Evolutionary conservation across 768 basidiomycete genomes (phyloP).

Genomic region (Xerocomus potaroensis): DNA sequence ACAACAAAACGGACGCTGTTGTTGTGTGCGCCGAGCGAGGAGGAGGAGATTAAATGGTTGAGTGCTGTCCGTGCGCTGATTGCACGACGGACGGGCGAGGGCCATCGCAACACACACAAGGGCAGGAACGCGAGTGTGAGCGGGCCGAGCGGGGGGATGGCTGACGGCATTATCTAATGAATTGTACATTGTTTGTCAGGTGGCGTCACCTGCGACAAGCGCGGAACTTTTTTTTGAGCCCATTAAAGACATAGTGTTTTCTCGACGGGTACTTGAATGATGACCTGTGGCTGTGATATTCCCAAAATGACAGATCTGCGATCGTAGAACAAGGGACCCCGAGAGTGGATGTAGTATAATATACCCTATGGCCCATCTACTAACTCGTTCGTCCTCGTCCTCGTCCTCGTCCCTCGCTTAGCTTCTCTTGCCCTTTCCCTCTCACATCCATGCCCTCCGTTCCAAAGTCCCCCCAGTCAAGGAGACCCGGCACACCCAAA

Average conservation of each 20-base stretch:
- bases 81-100: constrained; percentile 57
- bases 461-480: constrained; percentile 39
- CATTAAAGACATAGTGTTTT: constrained; percentile 22
- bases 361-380: neutral
- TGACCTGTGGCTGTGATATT: neutral
- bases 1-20: constrained; percentile 88
- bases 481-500: constrained; percentile 56
- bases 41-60: constrained; percentile 98
- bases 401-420: too few relatives aligned
- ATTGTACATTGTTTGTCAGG: constrained; percentile 25
- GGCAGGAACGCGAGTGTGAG: constrained; percentile 44
- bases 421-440: neutral
- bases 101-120: constrained; percentile 45
- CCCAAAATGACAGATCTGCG: constrained; percentile 16
- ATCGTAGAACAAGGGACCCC: constrained; percentile 6
- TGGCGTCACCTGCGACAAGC: constrained; percentile 33
- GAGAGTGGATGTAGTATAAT: neutral
- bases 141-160: constrained; percentile 25
- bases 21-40: constrained; percentile 92
- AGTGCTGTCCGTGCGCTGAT: constrained; percentile 92
- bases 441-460: constrained; percentile 30
- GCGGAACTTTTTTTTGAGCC: constrained; percentile 27
- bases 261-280: constrained; percentile 3
- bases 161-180: constrained; percentile 20
- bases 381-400: too few relatives aligned